Base-by-base conservation (phyloP, 495 filamentous ascomycete species). In the Tuber melanosporum region DNA sequence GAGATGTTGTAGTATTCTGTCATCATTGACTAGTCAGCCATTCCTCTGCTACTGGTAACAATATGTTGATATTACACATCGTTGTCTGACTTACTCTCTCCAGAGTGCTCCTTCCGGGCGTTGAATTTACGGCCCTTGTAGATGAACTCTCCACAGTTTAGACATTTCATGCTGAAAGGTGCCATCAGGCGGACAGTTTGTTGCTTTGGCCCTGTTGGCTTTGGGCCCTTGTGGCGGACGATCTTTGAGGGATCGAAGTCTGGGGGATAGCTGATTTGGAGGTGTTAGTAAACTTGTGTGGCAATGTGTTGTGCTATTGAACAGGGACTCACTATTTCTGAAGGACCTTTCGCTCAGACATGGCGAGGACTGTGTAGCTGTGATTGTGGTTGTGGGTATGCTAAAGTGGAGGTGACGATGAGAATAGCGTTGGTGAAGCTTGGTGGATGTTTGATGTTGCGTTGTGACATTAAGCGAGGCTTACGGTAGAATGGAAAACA, bases 101-200 rank as follows among this genome's bases (percentile, higher is more conserved):
- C 93, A 9, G 92, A 93, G 12, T 92, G 97, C 82, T 98, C 93
- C 80, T 99, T 99, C 72, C 94, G 90, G 3, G 95, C 94, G 85
- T 98, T 99, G 88, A 97, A 98, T 82, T 98, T 98, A 71, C 94
- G 91, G 1, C 95, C 95, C 79, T 93, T 93, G 87, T 98, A 97
- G 84, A 99, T 98, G 88, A 93, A 98, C 86, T 98, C 94, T 83
- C 93, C 95, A 85, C 95, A 98, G 73, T 90, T 87, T 26, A 89
- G 91, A 84, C 96, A 98, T 85, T 92, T 93, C 92, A 99, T 97
- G 42, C 90, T 88, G 84, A 98, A 99, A 76, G 96, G 96, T 0
- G 95, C 94, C 93, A 98, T 98, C 32, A 99, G 87, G n/a, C 96
- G 92, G 71, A 98, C 94, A 7, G 91, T 93, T 82, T 94, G 92